These are phyloP conservation scores for Pseudomicrostroma phylloplanum DNA, from an alignment of 1,284 basidiomycete species.

Conservation along the genomic window DNA sequence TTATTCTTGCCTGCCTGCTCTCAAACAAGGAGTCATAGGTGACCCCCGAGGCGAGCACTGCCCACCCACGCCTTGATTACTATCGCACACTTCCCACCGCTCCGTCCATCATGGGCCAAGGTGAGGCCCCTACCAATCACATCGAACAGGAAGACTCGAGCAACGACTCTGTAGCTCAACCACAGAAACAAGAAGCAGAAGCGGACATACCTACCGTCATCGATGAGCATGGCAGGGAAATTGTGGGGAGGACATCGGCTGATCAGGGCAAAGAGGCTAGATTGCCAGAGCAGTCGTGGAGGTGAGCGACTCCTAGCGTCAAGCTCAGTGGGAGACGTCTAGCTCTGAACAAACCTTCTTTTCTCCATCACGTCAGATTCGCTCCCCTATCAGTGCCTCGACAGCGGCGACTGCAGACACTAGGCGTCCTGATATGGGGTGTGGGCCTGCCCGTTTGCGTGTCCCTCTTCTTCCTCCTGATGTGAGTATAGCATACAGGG, in stretches of 20 bases:
- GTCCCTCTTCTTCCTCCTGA: constrained; percentile 68
- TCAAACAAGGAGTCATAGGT: too few relatives aligned
- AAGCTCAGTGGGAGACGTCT: too few relatives aligned
- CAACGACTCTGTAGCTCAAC: background rate
- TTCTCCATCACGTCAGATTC: constrained; percentile 20
- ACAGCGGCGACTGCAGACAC: constrained; percentile 45
- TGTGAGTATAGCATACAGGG: constrained; percentile 57
- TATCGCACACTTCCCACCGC: too few relatives aligned
- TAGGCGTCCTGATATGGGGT: constrained; percentile 73
- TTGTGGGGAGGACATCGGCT: background rate
- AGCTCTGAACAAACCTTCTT: background rate
- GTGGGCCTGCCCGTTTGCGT: constrained; percentile 67
- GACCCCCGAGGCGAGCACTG: too few relatives aligned
- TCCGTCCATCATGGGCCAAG: too few relatives aligned
- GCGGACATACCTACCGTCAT: background rate
- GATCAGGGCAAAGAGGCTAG: background rate
- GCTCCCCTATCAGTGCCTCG: constrained; percentile 42
- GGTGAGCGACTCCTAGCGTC: background rate
- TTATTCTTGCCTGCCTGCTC: too few relatives aligned
- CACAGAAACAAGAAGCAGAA: background rate
- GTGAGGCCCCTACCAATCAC: background rate
- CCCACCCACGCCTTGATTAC: too few relatives aligned
- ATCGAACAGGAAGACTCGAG: background rate
- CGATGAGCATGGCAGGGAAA: constrained; percentile 5
- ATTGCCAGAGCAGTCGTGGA: constrained; percentile 2